Evolutionary conservation across 768 basidiomycete species (phyloP).

Genomic region (Piloderma croceum): DNA sequence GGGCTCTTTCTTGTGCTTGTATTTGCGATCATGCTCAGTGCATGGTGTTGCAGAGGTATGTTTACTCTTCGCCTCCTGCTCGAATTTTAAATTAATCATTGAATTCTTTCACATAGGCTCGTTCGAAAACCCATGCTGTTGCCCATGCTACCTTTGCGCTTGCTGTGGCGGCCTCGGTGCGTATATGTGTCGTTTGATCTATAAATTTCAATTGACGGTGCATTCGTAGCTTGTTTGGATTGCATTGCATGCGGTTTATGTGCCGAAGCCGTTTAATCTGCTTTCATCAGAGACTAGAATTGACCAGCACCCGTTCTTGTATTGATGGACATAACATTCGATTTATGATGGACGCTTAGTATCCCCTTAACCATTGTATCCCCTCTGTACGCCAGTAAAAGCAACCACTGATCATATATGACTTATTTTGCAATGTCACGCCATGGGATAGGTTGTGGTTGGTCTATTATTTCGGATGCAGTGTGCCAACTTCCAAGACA

Average conservation of each 20-base stretch:
- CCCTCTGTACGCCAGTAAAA: no score
- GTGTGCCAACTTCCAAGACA: no score
- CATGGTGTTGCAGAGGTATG: conserved; percentile 61
- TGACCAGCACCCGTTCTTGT: no score
- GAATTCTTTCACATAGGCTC: conserved; percentile 30
- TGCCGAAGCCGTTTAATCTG: no score
- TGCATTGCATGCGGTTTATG: conserved; percentile 68
- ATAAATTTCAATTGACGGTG: not conserved
- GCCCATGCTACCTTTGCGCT: conserved; percentile 68
- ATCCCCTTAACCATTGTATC: no score
- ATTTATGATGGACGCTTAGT: no score
- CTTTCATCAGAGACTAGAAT: no score
- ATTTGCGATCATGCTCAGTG: conserved; percentile 51
- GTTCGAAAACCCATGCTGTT: conserved; percentile 60
- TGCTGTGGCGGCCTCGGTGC: conserved; percentile 65
- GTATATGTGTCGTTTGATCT: conserved; percentile 5
- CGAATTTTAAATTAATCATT: not conserved
- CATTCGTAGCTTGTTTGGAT: conserved; percentile 50
- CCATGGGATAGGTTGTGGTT: no score
- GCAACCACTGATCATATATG: no score
- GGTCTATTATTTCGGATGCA: no score
- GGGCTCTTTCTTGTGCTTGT: conserved; percentile 52
- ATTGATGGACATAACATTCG: no score
- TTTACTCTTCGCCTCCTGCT: not conserved
- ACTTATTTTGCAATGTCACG: no score